Evolutionary conservation across 2,329 filamentous ascomycete genomes (phyloP).

Genomic region (Calonectria pteridis): DNA sequence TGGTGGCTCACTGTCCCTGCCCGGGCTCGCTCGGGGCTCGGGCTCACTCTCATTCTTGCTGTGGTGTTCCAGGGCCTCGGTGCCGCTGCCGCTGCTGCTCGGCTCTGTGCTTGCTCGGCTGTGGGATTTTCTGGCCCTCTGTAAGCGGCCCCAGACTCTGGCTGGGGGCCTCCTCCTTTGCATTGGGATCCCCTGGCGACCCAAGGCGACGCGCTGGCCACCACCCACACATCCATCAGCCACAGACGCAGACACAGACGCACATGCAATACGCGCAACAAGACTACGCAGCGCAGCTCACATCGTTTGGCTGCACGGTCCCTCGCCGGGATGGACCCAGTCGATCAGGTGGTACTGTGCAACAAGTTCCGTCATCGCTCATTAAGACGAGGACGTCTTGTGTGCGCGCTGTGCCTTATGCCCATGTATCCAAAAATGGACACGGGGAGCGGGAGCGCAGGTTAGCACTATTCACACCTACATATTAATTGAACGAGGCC

Average conservation of each 20-base stretch:
- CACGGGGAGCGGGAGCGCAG: slow-evolving; percentile 7
- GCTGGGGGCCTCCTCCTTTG: slow-evolving; percentile 2
- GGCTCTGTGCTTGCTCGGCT: neutral
- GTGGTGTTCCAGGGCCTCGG: neutral
- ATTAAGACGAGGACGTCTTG: neutral
- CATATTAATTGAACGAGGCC: slow-evolving; percentile 5
- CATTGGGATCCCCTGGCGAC: slow-evolving; percentile 12
- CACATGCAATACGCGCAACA: slow-evolving; percentile 7
- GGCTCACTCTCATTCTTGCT: neutral
- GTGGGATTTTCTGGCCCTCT: neutral
- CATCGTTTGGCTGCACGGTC: slow-evolving; percentile 14
- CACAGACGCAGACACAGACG: slow-evolving; percentile 3
- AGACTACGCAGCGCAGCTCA: slow-evolving; percentile 2
- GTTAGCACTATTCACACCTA: neutral
- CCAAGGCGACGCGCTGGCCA: neutral
- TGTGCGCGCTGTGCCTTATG: slow-evolving; percentile 2
- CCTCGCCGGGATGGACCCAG: slow-evolving; percentile 12
- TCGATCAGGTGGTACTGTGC: slow-evolving; percentile 9
- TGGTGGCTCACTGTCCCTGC: neutral
- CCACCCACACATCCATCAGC: slow-evolving; percentile 12
- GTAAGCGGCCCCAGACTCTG: neutral
- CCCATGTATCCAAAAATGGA: slow-evolving; percentile 21
- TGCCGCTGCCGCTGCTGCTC: neutral
- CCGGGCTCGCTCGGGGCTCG: neutral
- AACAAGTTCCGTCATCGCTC: neutral